Evolutionary conservation across 441 rosid genomes (phyloP).

Genomic region (Corymbia citriodora): DNA sequence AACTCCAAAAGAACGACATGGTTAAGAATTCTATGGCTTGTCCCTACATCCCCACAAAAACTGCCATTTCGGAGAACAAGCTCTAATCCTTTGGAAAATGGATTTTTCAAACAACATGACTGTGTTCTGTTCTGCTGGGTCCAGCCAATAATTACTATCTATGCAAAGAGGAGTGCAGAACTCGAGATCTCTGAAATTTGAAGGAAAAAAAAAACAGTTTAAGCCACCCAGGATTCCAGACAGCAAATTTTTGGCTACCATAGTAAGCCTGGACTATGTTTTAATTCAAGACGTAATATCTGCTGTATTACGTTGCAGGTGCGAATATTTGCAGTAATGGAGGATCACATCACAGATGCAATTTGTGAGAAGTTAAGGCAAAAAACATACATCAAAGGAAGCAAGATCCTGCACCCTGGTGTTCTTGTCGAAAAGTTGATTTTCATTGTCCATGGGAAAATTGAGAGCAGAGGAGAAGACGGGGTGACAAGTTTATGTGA

Average conservation of each 20-base stretch:
- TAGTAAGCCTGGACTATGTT: background rate
- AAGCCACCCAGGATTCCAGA: background rate
- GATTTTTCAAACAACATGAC: background rate
- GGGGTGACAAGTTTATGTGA: constrained; percentile 36
- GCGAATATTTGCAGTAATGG: constrained; percentile 66
- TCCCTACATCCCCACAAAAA: background rate
- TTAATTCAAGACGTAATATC: background rate
- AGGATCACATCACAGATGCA: constrained; percentile 66
- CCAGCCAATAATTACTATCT: background rate
- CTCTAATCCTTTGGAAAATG: background rate
- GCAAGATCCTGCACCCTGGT: constrained; percentile 48
- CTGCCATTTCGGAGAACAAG: background rate
- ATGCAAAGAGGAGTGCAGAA: background rate
- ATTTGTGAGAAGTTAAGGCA: constrained; percentile 72
- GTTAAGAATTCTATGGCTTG: background rate
- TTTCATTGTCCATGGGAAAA: constrained; percentile 73
- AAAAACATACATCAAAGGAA: constrained; percentile 57
- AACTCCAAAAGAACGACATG: background rate
- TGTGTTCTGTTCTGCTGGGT: background rate
- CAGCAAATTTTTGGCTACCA: background rate
- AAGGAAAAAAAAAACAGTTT: background rate
- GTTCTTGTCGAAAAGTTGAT: constrained; percentile 71
- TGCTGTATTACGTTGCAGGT: constrained; percentile 38
- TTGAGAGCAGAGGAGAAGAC: constrained; percentile 67
- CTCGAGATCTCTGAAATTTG: background rate